Evolutionary conservation across 345 rosid species (phyloP), one percentile per base, ranked within the genome.

Genomic region (Ceriops tagal): DNA sequence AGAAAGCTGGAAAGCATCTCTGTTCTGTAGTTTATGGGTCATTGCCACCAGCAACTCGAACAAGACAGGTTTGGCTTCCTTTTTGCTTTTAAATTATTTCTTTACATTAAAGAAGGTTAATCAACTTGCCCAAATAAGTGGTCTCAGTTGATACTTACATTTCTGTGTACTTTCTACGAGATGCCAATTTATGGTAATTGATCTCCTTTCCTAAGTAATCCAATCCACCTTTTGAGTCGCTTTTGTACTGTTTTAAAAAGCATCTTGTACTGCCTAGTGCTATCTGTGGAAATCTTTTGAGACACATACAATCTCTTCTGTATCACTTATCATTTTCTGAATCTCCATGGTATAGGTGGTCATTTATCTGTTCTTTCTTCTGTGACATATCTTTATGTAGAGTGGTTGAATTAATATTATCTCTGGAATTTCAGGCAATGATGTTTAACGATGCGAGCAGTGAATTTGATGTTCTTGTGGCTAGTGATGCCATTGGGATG

Each of bases 401-500:
- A 53, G 57, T 62, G 32, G 62, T 39, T 73, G 66, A 58, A 61
- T 61, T 64, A 69, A 73, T 69, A 66, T 69, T 32, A 62, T 71
- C 66, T 66, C 74, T 82, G 79, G 82, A 52, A 77, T 74, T 86
- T 82, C 93, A 93, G 97, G 97, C 98, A 30, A 84, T 88, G 9
- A 85, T 80, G 93, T 91, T 93, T 73, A 93, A 93, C 70, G 98
- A 93, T 58, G 84, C 72, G 70, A 83, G 83, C 77, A 91, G 86
- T 64, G 90, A 88, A 79, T 86, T 88, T 78, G 98, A 93, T 80
- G 96, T 93, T 74, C 96, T 93, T 82, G 98, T 93, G 76, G 93
- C 98, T 46, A 91, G 97, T 80, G 98, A 93, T 81, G 98, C 98
- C 66, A 91, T 93, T 63, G 98, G 97, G 74, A 93, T 93, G 98